phyloP scores from a whole-genome alignment of 2,329 filamentous ascomycete species.

The Calcarisporium arbuscula region DNA sequence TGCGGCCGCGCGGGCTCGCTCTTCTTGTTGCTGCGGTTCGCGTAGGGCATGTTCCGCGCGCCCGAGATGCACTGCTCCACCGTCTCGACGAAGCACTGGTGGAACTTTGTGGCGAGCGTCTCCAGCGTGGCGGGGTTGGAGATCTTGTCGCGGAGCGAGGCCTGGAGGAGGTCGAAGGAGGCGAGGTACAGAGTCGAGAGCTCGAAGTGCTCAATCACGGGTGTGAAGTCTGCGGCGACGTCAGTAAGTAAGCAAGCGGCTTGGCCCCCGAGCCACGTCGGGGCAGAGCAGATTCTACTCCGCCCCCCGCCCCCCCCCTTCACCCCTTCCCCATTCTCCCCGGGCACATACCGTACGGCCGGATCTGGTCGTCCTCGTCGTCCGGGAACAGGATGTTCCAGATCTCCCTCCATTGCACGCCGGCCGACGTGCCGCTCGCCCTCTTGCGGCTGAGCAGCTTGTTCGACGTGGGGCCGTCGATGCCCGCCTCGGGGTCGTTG shows the following conservation, averaged over 20 bases:
- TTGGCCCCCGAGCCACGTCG: too few relatives aligned
- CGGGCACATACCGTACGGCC: constrained; percentile 22
- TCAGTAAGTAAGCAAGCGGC: too few relatives aligned
- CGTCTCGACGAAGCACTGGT: constrained; percentile 33
- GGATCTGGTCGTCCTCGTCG: constrained; percentile 27
- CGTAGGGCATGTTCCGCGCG: constrained; percentile 31
- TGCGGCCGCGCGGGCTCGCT: constrained; percentile 20
- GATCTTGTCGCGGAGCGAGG: constrained; percentile 29
- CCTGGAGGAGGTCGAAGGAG: constrained; percentile 26
- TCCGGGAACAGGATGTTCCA: constrained; percentile 37
- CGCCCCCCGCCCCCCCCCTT: too few relatives aligned
- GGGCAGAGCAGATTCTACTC: too few relatives aligned
- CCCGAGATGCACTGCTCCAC: constrained; percentile 28
- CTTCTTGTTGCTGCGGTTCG: constrained; percentile 35
- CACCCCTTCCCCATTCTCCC: too few relatives aligned
- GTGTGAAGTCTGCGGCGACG: constrained; percentile 32
- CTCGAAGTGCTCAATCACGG: constrained; percentile 36
- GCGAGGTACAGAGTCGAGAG: constrained; percentile 25
- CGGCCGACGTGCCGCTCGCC: constrained; percentile 29
- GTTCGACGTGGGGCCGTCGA: constrained; percentile 32
- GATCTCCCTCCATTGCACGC: constrained; percentile 34
- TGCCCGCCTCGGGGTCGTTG: constrained; percentile 32
- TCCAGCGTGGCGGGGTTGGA: constrained; percentile 31
- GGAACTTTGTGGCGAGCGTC: constrained; percentile 31
- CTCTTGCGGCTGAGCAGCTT: constrained; percentile 33